Evolutionary conservation across 805 yeast genomes (phyloP), one percentile per base, ranked within the genome.

Genomic region (Yamadazyma nakazawae): DNA sequence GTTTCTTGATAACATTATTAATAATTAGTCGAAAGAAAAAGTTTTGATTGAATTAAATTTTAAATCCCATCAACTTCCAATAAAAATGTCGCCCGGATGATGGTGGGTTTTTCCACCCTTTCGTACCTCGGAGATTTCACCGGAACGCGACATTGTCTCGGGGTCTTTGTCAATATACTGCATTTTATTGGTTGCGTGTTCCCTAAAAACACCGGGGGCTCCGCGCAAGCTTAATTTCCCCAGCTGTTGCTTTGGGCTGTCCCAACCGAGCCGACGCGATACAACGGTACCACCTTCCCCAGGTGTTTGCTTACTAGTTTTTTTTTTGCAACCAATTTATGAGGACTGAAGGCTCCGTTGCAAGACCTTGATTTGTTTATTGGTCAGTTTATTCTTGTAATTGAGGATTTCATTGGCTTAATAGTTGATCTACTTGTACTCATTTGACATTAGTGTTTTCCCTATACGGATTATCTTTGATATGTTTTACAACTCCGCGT

Each of bases 1-100:
- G 37, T 44, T 54, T 54, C 57, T 54, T 30, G 57, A 54, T 32
- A 54, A 54, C 57, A 54, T 53, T 17, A 11, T 40, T 17, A 17
- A 13, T 31, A 12, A 37, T 12, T 37, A 24, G 25, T 25, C 16
- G 19, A 12, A 26, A 26, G 17, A 19, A 24, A 28, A 28, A 28
- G n/a, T 28, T 28, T 28, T 28, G 32, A 28, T 5, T 28, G n/a
- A 24, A 28, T 40, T 16, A 32, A n/a, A 43, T 19, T 12, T 34
- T 14, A 41, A 32, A 21, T 34, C 43, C 32, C 43, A 34, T 41
- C 37, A 40, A 31, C 42, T 19, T 21, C 34, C n/a, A 17, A 36
- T 28, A 31, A 26, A 26, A 34, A 45, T 45, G 47, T 45, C 47
- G 42, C 32, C 36, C 47, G 42, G 19, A 43, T 38, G 45, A 42